Evolutionary conservation across 1,284 basidiomycete species (phyloP), one percentile per base, ranked within the genome.

Genomic region (Marasmius sp.): DNA sequence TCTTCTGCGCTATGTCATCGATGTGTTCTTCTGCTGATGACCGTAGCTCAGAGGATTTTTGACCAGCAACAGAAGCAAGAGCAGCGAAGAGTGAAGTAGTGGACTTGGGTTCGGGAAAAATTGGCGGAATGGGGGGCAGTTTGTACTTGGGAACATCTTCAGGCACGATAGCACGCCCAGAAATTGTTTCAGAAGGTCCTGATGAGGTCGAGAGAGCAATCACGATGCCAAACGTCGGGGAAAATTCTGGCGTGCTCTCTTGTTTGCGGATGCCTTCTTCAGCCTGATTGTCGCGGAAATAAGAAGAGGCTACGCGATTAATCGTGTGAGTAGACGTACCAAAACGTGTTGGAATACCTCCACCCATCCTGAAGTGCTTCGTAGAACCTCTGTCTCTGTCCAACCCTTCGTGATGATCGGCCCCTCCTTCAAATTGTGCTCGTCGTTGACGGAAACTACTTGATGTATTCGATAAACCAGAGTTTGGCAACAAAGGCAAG

Each of bases 91-190:
- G 84, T 8, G 86, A 84, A 67, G 93, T 89, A 22, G 86, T 86
- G 12, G 91, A 87, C 0, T 88, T 85, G 16, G 88, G 84, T 20
- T 89, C 89, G 36, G 86, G 83, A 70, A 92, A 89, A 36, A 93
- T 74, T 3, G 87, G 79, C 48, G 78, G 78, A 65, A 87, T 66
- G 64, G 76, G 71, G 52, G 80, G 75, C 61, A 88, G 74, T 70
- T 81, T 81, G 36, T 74, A 71, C 43, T 74, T 73, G 20, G 71
- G 67, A 9, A 73, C 49, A 11, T 69, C 69, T 51, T 72, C 72
- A 54, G 80, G 68, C 57, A 73, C 71, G 62, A 73, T 72, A 54
- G 77, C 64, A 67, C 49, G 61, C 67, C 50, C 65, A 62, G 65
- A 71, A 59, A 61, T 64, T 41, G 69, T 69, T 58, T 76, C 69